Base-by-base conservation (phyloP, 345 rosid genomes). In the Combretum micranthum region DNA sequence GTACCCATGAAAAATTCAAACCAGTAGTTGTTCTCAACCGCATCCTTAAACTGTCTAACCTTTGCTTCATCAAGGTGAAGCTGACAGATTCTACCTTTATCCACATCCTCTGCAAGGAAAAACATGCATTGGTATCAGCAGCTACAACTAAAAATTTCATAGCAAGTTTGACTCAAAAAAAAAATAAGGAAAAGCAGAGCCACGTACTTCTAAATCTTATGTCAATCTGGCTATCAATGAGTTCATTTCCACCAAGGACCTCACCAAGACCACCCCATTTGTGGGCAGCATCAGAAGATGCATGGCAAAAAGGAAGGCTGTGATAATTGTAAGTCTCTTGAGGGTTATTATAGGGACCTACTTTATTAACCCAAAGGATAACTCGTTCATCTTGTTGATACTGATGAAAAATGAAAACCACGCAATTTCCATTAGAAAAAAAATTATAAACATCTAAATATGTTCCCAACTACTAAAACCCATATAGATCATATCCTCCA, bases 211-310 rank as follows among this genome's bases (percentile, higher is more conserved):
- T 65, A 76, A 85, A 94, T 68, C 87, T 94, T 25, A 94, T 78
- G 47, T 83, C 80, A 52, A 90, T 75, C 71, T 80, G 79, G 75
- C 99, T 90, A 71, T 90, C 97, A 59, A 94, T 90, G 64, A 94
- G 97, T 68, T 94, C 99, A 73, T 94, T 94, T 65, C 99, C 99
- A 75, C 99, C 99, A 14, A 94, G 84, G 71, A 90, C 99, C 77
- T 94, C 99, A 64, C 97, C 99, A 69, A 94, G 97, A 50, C 97
- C 99, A 73, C 95, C 99, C 99, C 97, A 94, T 72, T 94, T 94
- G 78, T 94, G 99, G 55, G 80, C 80, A 42, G 80, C 65, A 70
- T 73, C 75, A 20, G 22, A 73, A 69, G 90, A 63, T 44, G 79
- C 80, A 53, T 70, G 87, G 61, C 99, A 94, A 81, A 90, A 94